Evolutionary conservation across 2,329 filamentous ascomycete genomes (phyloP), one percentile per base, ranked within the genome.

Genomic region (Penicillium sp.): DNA sequence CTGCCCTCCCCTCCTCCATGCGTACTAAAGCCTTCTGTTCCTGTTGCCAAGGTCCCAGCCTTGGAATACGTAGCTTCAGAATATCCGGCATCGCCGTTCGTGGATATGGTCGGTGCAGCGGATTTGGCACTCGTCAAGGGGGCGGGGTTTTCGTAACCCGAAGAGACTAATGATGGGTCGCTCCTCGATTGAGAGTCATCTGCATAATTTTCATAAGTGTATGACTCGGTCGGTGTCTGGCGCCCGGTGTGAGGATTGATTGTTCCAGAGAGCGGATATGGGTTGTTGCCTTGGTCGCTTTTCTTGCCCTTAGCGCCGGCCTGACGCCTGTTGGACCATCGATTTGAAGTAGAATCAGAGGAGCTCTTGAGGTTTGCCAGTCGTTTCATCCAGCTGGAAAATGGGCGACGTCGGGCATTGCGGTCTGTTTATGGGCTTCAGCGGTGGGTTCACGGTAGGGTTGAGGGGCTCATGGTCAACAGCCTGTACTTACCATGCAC

Each of bases 371-470:
- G 88, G 72, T 88, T 93, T 58, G 92, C 87, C 54, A 97, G 84
- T 69, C 92, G 92, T 81, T 92, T 96, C 80, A 99, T 91, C 89
- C 93, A 95, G 63, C 87, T 90, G 44, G 92, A 85, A 71, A 97
- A 97, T 22, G 92, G 93, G 60, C 90, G 86, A 65, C 92, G 88
- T 62, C 91, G 89, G 65, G 83, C 84, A 68, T 86, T 81, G 63
- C 86, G 84, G 73, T 92, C 89, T 92, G 75, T 64, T 59, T 75
- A 56, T 45, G 44, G 16, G 43, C 46, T 40, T 60, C 51, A 61
- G 55, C 44, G 31, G 11, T 43, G 50, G 38, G 54, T 51, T 56
- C 43, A 51, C 27, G 47, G 40, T n/a, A 6, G 42, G 47, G 43
- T 32, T 34, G 43, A 57, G 27, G 34, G 43, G 38, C 44, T 36